These are phyloP conservation scores for Adansonia gregorii DNA, from an alignment of 441 rosid genomes.

Conservation along the genomic window DNA sequence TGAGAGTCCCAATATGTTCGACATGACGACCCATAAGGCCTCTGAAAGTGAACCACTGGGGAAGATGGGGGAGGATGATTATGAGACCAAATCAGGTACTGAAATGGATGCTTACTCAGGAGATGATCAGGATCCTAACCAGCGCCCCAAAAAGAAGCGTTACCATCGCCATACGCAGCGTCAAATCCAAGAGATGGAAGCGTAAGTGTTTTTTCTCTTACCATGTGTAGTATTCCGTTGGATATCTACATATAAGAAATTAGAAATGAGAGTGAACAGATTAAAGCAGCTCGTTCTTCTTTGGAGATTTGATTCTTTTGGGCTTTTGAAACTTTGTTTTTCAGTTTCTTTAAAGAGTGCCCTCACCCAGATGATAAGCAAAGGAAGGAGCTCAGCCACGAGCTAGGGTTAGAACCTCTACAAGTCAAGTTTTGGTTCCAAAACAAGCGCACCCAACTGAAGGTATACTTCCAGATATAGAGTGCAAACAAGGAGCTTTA, in stretches of 20 bases:
- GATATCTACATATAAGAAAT: not conserved
- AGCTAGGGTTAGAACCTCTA: conserved; percentile 80
- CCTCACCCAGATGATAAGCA: conserved; percentile 99
- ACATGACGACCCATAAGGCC: conserved; percentile 1
- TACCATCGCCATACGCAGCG: conserved; percentile 96
- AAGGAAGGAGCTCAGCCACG: conserved; percentile 85
- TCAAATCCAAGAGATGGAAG: conserved; percentile 94
- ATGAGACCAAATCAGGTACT: conserved; percentile 77
- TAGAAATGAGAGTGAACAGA: not conserved
- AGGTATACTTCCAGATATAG: conserved; percentile 34
- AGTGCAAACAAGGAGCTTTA: not conserved
- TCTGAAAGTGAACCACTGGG: conserved; percentile 59
- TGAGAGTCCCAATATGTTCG: conserved; percentile 68
- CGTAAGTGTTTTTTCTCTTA: conserved; percentile 47
- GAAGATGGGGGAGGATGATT: conserved; percentile 72
- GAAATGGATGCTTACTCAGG: conserved; percentile 73
- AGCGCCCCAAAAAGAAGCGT: conserved; percentile 84
- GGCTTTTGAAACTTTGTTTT: not conserved
- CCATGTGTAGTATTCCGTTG: too few relatives aligned
- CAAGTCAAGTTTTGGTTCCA: conserved; percentile 99
- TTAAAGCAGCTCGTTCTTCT: not conserved
- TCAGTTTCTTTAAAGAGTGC: conserved; percentile 87
- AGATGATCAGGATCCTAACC: conserved; percentile 84
- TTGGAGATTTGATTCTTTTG: not conserved
- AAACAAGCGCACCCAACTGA: conserved; percentile 98